phyloP scores from a whole-genome alignment of 2,329 filamentous ascomycete genomes.

The Talaromyces sp. region DNA sequence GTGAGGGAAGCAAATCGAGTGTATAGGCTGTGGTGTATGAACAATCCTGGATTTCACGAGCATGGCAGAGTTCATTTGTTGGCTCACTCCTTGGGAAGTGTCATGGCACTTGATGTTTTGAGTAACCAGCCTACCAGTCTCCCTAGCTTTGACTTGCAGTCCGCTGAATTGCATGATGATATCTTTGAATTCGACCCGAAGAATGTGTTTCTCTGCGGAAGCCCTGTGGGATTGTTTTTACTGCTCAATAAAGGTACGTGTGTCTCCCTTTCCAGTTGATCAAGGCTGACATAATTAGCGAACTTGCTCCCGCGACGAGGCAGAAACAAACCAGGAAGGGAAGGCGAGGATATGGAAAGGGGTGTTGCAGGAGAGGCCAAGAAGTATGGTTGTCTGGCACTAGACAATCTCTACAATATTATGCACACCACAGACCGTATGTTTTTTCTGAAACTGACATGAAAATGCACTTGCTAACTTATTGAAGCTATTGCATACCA shows the following conservation, averaged over 20 bases:
- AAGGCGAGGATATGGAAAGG: conserved; percentile 59
- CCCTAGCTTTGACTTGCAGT: conserved; percentile 48
- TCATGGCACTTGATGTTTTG: conserved; percentile 89
- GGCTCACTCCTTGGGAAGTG: conserved; percentile 88
- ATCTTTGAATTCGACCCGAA: conserved; percentile 90
- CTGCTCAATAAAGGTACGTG: conserved; percentile 66
- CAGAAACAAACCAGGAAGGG: conserved; percentile 71
- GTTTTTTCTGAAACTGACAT: conserved; percentile 15
- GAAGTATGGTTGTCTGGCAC: conserved; percentile 82
- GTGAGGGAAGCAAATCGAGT: conserved; percentile 90
- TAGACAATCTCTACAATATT: conserved; percentile 96
- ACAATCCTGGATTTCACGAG: conserved; percentile 82
- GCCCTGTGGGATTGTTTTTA: conserved; percentile 88
- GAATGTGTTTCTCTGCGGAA: conserved; percentile 85
- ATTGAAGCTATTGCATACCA: conserved; percentile 76
- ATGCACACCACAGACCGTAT: conserved; percentile 67
- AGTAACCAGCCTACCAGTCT: conserved; percentile 79
- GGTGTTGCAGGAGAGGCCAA: conserved; percentile 75
- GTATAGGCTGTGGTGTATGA: conserved; percentile 91
- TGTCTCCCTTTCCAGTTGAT: neutral
- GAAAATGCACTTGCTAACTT: neutral
- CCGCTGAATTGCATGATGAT: conserved; percentile 45
- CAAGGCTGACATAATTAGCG: conserved; percentile 36
- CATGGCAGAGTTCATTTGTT: conserved; percentile 86
- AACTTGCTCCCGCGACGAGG: conserved; percentile 73